Evolutionary conservation across 768 basidiomycete genomes (phyloP).

Genomic region (Boletus barrowsii): DNA sequence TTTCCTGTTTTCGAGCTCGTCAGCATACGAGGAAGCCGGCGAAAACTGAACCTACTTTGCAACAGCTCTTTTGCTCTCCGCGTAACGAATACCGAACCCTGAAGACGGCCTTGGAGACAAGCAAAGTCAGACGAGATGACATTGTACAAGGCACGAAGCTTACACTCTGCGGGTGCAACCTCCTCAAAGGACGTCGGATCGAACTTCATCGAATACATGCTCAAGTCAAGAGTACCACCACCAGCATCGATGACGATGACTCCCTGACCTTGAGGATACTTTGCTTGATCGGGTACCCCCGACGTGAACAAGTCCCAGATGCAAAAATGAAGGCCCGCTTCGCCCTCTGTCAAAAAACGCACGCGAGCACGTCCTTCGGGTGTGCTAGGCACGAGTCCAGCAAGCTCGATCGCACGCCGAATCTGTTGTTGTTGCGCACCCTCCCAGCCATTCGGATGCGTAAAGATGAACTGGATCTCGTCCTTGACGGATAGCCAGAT

Average conservation of each 20-base stretch:
- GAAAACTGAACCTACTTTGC: conserved; percentile 24
- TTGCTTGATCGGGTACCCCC: conserved; percentile 5
- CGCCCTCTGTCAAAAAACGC: conserved; percentile 56
- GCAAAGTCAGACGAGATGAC: neutral
- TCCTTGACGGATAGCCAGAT: conserved; percentile 43
- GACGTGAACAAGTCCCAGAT: conserved; percentile 33
- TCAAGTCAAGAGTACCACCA: conserved; percentile 40
- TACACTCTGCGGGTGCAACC: conserved; percentile 32
- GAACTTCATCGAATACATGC: conserved; percentile 38
- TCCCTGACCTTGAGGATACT: conserved; percentile 23
- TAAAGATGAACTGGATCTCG: conserved; percentile 47
- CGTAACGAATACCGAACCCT: conserved; percentile 38
- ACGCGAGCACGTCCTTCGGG: conserved; percentile 38
- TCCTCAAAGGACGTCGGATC: conserved; percentile 35
- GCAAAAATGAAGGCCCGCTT: conserved; percentile 58
- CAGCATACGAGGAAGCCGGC: neutral
- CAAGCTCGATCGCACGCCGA: conserved; percentile 47
- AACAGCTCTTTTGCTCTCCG: conserved; percentile 28
- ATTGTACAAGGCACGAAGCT: neutral
- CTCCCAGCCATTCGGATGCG: conserved; percentile 65
- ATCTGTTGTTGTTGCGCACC: conserved; percentile 52
- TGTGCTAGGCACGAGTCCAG: conserved; percentile 46
- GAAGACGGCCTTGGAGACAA: conserved; percentile 34
- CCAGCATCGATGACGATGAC: conserved; percentile 50
- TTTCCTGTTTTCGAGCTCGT: conserved; percentile 17